phyloP scores from a whole-genome alignment of 2,329 filamentous ascomycete genomes.

The Hirsutella rhossiliensis region DNA sequence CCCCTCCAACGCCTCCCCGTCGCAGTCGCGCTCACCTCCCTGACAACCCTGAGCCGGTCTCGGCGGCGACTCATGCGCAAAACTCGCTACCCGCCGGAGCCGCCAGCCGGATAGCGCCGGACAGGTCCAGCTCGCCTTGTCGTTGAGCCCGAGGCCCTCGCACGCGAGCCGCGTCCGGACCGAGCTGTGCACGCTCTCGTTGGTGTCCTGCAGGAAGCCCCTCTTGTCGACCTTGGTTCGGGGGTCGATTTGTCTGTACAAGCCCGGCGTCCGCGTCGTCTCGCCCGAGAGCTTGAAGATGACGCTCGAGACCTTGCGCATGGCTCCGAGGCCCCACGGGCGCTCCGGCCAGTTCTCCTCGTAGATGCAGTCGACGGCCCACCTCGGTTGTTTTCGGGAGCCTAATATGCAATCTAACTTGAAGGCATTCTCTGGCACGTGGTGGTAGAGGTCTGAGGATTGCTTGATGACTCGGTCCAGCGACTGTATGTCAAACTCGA shows the following conservation, averaged over 20 bases:
- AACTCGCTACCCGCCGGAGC: slow-evolving; percentile 19
- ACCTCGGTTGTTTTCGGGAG: slow-evolving; percentile 11
- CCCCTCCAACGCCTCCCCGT: slow-evolving; percentile 13
- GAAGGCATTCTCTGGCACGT: slow-evolving; percentile 3
- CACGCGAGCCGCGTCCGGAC: slow-evolving; percentile 40
- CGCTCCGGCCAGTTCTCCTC: slow-evolving; percentile 33
- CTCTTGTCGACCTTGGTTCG: slow-evolving; percentile 21
- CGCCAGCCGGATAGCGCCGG: slow-evolving; percentile 32
- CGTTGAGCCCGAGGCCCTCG: slow-evolving; percentile 36
- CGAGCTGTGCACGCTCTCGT: slow-evolving; percentile 42
- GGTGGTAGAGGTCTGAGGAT: slow-evolving; percentile 19
- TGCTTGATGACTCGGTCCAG: slow-evolving; percentile 27
- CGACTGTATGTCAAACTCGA: slow-evolving; percentile 32
- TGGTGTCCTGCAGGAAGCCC: slow-evolving; percentile 36
- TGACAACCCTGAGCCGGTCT: neutral
- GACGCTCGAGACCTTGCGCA: slow-evolving; percentile 24
- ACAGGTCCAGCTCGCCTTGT: slow-evolving; percentile 33
- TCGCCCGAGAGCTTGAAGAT: slow-evolving; percentile 32
- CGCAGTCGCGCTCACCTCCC: slow-evolving; percentile 7
- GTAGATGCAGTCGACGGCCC: slow-evolving; percentile 38
- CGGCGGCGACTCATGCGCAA: neutral
- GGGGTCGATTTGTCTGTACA: slow-evolving; percentile 32
- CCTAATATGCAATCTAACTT: neutral
- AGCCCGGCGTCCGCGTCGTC: slow-evolving; percentile 31
- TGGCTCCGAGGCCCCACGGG: slow-evolving; percentile 35